phyloP scores from a whole-genome alignment of 164 flowering plant genomes.

The Euptelea pleiosperma region DNA sequence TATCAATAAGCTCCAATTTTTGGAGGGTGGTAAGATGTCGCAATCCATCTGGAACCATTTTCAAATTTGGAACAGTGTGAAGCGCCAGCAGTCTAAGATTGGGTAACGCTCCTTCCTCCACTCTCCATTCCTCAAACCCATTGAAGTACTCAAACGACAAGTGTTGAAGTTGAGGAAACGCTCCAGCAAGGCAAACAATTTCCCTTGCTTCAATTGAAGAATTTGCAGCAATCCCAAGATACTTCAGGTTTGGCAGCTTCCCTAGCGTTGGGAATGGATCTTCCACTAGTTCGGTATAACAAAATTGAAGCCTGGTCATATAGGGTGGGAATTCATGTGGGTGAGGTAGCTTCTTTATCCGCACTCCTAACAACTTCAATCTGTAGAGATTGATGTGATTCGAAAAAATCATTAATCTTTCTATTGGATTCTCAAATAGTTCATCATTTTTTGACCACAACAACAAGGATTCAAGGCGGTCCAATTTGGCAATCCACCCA shows the following conservation, averaged over 20 bases:
- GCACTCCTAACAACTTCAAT: neutral
- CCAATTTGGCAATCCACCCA: neutral
- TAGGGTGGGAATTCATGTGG: too few species aligned
- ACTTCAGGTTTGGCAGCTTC: neutral
- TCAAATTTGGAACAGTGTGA: neutral
- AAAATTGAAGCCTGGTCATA: too few species aligned
- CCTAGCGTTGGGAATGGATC: neutral
- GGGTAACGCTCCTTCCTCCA: neutral
- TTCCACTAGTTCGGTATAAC: too few species aligned
- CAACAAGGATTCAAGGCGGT: neutral
- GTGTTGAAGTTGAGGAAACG: neutral
- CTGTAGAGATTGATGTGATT: neutral
- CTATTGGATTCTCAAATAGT: too few species aligned
- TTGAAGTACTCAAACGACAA: neutral
- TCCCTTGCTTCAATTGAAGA: neutral
- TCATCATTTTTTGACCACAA: neutral
- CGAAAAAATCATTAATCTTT: neutral
- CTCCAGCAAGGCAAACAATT: neutral
- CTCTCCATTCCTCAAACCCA: neutral
- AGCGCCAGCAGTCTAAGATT: neutral
- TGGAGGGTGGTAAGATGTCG: neutral
- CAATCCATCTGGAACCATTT: conserved; percentile 5
- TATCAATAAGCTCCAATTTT: too few species aligned
- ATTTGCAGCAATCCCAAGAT: neutral
- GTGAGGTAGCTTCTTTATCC: neutral